Conservation (phyloP, 441 rosid species). For the Capsella rubella region DNA sequence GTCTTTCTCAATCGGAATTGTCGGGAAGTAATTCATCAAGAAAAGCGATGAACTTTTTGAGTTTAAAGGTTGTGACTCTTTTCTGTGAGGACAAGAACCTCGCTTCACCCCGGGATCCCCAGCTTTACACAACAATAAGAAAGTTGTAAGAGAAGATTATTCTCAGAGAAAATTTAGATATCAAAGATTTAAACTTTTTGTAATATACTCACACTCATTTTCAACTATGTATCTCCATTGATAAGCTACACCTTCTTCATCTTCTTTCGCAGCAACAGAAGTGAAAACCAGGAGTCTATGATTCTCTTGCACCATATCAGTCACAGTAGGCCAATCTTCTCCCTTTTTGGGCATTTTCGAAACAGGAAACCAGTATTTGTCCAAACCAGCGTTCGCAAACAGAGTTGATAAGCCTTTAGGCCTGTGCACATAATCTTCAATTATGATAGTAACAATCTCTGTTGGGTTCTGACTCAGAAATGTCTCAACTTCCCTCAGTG, state of each 20-base stretch:
- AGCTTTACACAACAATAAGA: conserved; percentile 54
- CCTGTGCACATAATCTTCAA: conserved; percentile 90
- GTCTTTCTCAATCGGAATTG: conserved; percentile 76
- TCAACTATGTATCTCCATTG: conserved; percentile 93
- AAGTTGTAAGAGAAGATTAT: conserved; percentile 15
- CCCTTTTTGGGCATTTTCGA: conserved; percentile 88
- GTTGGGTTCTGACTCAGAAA: conserved; percentile 78
- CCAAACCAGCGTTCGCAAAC: conserved; percentile 78
- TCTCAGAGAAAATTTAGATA: background rate
- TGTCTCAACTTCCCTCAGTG: conserved; percentile 83
- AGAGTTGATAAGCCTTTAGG: conserved; percentile 80
- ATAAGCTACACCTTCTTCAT: conserved; percentile 96
- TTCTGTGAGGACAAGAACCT: conserved; percentile 90
- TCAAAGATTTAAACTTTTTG: background rate
- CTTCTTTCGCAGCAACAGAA: conserved; percentile 87
- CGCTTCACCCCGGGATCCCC: conserved; percentile 90
- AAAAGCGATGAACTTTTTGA: conserved; percentile 79
- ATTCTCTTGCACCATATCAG: conserved; percentile 81
- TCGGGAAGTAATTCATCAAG: conserved; percentile 90
- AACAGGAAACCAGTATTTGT: conserved; percentile 83
- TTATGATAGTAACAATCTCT: conserved; percentile 83
- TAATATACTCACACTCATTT: conserved; percentile 67
- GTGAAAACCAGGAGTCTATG: conserved; percentile 87
- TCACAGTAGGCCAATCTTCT: conserved; percentile 91
- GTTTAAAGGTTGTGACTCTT: conserved; percentile 72